Percentiles rank a stretch among this genome's conserved stretches.
phyloP scores from a whole-genome alignment of 768 basidiomycete species.

The Dentipellis fragilis region DNA sequence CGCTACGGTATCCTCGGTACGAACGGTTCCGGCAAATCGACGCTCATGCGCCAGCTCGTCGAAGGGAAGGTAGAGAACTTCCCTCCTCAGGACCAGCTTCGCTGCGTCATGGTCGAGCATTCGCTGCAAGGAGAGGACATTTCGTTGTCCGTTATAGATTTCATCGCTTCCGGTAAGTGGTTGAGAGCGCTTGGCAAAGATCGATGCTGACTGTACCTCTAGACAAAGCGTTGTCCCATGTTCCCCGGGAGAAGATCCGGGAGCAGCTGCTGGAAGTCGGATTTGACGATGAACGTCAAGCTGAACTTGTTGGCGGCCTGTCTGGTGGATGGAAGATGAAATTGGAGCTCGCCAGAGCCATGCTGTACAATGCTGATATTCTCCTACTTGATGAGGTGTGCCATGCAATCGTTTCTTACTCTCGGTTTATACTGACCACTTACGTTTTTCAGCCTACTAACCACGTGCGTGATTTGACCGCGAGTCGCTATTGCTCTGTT shows the following conservation, averaged over 20 bases:
- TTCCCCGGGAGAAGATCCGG: slow-evolving; percentile 63
- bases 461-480: slow-evolving; percentile 48
- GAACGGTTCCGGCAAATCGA: slow-evolving; percentile 96
- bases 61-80: slow-evolving; percentile 97
- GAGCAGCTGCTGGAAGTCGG: slow-evolving; percentile 81
- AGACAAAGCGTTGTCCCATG: slow-evolving; percentile 61
- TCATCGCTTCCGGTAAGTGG: slow-evolving; percentile 70
- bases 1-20: slow-evolving; percentile 93
- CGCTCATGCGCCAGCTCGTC: slow-evolving; percentile 89
- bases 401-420: slow-evolving; percentile 4
- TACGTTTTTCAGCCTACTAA: slow-evolving; percentile 65
- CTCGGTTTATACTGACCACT: slow-evolving; percentile 13
- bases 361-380: slow-evolving; percentile 90
- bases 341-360: slow-evolving; percentile 88
- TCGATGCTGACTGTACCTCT: background rate
- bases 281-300: slow-evolving; percentile 80
- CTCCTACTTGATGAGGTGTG: slow-evolving; percentile 75
- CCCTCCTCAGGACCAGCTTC: slow-evolving; percentile 76
- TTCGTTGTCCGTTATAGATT: slow-evolving; percentile 74
- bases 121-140: slow-evolving; percentile 90
- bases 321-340: slow-evolving; percentile 99
- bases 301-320: slow-evolving; percentile 76
- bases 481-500: slow-evolving; percentile 8
- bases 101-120: slow-evolving; percentile 96
- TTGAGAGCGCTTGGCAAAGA: slow-evolving; percentile 3